These are phyloP conservation scores for Citrus maxima DNA, from an alignment of 345 rosid species.

Conservation along the genomic window DNA sequence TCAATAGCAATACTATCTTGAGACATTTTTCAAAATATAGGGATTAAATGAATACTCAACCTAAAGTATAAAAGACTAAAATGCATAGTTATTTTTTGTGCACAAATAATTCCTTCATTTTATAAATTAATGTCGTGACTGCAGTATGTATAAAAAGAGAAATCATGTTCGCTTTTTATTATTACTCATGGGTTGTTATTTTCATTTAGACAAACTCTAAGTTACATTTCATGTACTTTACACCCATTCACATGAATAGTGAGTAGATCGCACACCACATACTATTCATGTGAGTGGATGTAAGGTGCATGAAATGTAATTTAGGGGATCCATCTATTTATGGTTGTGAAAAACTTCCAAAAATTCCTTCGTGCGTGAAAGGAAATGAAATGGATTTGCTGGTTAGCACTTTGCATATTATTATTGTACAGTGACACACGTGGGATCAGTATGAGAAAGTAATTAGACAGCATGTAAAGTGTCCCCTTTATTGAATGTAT, in stretches of 20 bases:
- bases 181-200: too few relatives aligned
- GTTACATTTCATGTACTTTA: too few relatives aligned
- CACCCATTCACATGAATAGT: too few relatives aligned
- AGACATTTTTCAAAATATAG: neutral
- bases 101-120: neutral
- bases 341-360: too few relatives aligned
- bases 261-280: fast-evolving
- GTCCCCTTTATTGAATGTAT: too few relatives aligned
- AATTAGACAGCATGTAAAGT: neutral
- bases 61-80: neutral
- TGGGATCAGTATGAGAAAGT: neutral
- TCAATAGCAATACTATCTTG: too few relatives aligned
- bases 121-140: neutral
- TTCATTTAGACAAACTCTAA: fast-evolving
- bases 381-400: neutral
- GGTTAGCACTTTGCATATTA: neutral
- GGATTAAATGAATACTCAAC: too few relatives aligned
- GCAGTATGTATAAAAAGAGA: too few relatives aligned
- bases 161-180: too few relatives aligned
- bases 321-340: too few relatives aligned
- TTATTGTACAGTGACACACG: neutral
- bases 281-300: too few relatives aligned
- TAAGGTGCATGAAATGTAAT: too few relatives aligned
- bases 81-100: neutral
- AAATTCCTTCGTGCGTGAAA: neutral